phyloP scores from a whole-genome alignment of 73 alveolate genomes.

The Diophrys sp. region DNA sequence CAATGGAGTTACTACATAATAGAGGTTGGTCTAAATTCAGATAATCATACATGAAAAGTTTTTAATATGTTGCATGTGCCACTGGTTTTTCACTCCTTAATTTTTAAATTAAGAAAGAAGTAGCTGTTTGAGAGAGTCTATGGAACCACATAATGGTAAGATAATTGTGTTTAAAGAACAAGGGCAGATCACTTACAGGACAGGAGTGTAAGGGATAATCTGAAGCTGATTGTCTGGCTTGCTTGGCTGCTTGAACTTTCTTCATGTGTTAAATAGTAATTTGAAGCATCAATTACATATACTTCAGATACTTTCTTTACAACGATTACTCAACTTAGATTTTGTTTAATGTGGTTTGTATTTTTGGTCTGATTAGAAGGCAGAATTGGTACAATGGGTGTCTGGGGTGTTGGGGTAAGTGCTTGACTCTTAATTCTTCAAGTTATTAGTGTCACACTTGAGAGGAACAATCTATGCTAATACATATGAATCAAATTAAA shows the following conservation, averaged over 20 bases:
- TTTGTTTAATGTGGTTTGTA: conserved; percentile 63
- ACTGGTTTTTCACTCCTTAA: no score
- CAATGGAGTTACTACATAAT: no score
- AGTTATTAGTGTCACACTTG: no score
- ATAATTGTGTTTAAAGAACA: conserved; percentile 18
- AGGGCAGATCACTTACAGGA: not conserved
- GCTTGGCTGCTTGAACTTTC: not conserved
- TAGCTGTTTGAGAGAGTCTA: conserved; percentile 46
- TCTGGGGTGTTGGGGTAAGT: no score
- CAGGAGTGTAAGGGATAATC: conserved; percentile 35
- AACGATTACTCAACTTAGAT: conserved; percentile 18
- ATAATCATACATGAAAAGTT: no score
- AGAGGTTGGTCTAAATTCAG: no score
- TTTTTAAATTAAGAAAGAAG: no score
- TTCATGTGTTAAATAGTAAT: not conserved
- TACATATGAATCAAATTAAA: no score
- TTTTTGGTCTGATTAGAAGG: conserved; percentile 70
- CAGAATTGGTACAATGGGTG: no score
- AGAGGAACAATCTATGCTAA: no score
- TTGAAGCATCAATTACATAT: conserved; percentile 17
- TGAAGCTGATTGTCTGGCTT: not conserved
- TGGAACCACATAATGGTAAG: conserved; percentile 52
- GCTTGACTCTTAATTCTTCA: no score
- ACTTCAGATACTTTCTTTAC: conserved; percentile 42
- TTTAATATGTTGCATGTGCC: no score